Evolutionary conservation across 768 basidiomycete genomes (phyloP).

Genomic region (Tylopilus balloui): DNA sequence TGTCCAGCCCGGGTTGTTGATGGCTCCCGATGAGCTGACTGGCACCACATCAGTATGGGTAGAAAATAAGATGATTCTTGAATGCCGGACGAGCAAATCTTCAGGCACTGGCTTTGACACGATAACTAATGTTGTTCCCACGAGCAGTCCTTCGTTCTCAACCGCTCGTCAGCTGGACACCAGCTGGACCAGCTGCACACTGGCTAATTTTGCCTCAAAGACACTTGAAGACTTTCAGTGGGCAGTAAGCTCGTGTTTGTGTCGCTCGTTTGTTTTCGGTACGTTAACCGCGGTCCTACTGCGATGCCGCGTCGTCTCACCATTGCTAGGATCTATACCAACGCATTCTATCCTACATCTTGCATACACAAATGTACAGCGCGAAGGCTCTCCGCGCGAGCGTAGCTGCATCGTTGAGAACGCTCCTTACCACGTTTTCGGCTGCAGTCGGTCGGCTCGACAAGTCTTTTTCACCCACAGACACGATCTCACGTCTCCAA

Average conservation of each 20-base stretch:
- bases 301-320: background rate
- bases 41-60: background rate
- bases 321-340: background rate
- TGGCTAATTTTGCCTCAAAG: background rate
- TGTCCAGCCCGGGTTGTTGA: background rate
- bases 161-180: background rate
- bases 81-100: no score
- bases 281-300: background rate
- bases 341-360: background rate
- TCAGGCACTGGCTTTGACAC: no score
- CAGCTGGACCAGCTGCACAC: background rate
- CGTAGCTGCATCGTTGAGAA: constrained; percentile 2
- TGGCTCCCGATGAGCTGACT: background rate
- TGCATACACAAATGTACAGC: background rate
- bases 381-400: constrained; percentile 6
- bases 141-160: background rate
- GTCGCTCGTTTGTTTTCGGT: background rate
- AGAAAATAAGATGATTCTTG: no score
- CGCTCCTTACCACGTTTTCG: constrained; percentile 43
- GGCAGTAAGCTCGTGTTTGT: background rate
- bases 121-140: background rate
- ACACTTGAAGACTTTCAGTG: background rate
- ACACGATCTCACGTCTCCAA: constrained; percentile 57
- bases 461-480: constrained; percentile 67
- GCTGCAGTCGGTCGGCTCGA: constrained; percentile 67